A percentile compares a stretch with the other conserved stretches of the same genome.
Evolutionary conservation across 805 yeast species (phyloP).

Genomic region (Monosporozyma siamensis): DNA sequence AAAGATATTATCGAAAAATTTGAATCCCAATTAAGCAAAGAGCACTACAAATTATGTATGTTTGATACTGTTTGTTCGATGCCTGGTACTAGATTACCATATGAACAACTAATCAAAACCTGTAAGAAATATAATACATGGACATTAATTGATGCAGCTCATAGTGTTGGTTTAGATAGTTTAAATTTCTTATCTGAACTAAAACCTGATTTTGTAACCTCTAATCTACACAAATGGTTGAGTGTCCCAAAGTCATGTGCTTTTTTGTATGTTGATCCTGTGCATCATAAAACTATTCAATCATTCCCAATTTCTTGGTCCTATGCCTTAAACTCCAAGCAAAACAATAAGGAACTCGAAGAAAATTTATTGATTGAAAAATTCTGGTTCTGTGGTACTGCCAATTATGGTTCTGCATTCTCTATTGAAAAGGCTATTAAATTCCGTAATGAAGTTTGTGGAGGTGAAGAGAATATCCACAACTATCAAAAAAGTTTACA

Average conservation of each 20-base stretch:
- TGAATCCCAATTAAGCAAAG: conserved; percentile 23
- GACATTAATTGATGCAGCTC: conserved; percentile 67
- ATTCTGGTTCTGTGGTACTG: conserved; percentile 45
- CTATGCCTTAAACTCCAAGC: conserved; percentile 7
- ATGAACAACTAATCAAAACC: conserved; percentile 35
- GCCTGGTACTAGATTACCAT: conserved; percentile 59
- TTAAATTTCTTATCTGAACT: conserved; percentile 33
- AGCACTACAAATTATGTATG: conserved; percentile 35
- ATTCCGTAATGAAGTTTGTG: conserved; percentile 40
- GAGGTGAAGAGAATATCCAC: conserved; percentile 48
- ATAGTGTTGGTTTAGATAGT: conserved; percentile 48
- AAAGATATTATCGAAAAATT: conserved; percentile 32
- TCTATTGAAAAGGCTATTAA: conserved; percentile 41
- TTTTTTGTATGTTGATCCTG: conserved; percentile 45
- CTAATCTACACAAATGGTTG: conserved; percentile 67
- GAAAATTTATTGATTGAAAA: conserved; percentile 16
- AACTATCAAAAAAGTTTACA: conserved; percentile 42
- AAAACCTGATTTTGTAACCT: conserved; percentile 50
- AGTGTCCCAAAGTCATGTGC: conserved; percentile 51
- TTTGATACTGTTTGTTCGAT: conserved; percentile 52
- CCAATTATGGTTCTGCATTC: conserved; percentile 35
- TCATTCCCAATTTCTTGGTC: conserved; percentile 50
- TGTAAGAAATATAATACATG: conserved; percentile 40
- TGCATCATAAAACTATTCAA: conserved; percentile 42
- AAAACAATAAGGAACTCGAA: not conserved